Evolutionary conservation across 805 yeast genomes (phyloP).

Genomic region (Huiozyma sinensis): DNA sequence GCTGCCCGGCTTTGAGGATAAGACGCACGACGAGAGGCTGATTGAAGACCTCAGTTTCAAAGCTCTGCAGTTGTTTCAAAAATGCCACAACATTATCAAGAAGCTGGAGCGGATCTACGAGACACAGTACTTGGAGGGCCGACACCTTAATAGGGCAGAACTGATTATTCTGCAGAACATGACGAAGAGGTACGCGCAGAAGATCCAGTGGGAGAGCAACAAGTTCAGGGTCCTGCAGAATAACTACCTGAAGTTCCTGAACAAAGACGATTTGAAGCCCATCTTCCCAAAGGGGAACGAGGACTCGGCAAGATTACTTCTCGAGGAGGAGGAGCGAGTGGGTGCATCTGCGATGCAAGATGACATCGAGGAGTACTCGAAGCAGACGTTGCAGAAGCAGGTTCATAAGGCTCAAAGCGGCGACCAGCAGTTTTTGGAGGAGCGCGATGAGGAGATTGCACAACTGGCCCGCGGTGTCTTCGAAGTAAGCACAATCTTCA

Average conservation of each 20-base stretch:
- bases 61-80: constrained; percentile 68
- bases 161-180: constrained; percentile 63
- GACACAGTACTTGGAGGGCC: constrained; percentile 30
- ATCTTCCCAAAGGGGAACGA: constrained; percentile 22
- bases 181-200: constrained; percentile 74
- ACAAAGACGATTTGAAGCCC: constrained; percentile 63
- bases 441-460: constrained; percentile 82
- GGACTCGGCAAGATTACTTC: constrained; percentile 16
- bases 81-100: constrained; percentile 67
- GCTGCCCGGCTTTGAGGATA: constrained; percentile 81
- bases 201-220: constrained; percentile 69
- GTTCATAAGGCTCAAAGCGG: constrained; percentile 15
- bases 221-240: constrained; percentile 81
- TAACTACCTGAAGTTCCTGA: constrained; percentile 71
- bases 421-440: constrained; percentile 27
- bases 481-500: constrained; percentile 86
- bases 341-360: constrained; percentile 13
- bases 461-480: constrained; percentile 88
- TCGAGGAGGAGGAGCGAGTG: constrained; percentile 28
- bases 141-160: constrained; percentile 34
- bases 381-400: constrained; percentile 22
- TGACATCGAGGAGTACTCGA: constrained; percentile 32
- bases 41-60: constrained; percentile 70
- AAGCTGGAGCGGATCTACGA: constrained; percentile 40
- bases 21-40: constrained; percentile 59